These are phyloP conservation scores for Naganishia vaughanmartiniae DNA, from an alignment of 768 basidiomycete species.

Conservation along the genomic window DNA sequence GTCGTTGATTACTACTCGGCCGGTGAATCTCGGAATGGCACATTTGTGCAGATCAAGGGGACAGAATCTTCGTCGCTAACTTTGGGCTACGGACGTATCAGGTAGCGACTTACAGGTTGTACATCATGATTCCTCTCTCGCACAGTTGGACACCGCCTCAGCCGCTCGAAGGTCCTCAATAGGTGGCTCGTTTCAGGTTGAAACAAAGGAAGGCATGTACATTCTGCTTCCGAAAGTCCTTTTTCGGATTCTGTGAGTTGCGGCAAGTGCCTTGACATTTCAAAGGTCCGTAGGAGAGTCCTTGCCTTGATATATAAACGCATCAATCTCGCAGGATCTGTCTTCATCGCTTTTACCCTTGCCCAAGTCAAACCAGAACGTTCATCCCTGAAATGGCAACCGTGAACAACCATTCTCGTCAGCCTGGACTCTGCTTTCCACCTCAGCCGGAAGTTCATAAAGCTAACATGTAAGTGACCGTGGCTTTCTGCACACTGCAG, in stretches of 20 bases:
- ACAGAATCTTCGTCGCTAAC: background rate
- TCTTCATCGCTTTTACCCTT: background rate
- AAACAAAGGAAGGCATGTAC: conserved; percentile 6
- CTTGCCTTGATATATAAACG: background rate
- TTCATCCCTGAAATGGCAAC: background rate
- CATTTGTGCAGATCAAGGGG: background rate
- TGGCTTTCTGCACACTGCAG: background rate
- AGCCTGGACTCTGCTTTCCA: background rate
- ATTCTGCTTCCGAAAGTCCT: background rate
- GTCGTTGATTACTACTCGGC: background rate
- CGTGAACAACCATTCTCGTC: background rate
- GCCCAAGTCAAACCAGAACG: background rate
- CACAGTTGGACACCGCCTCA: background rate
- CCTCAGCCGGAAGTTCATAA: background rate
- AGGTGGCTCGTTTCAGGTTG: conserved; percentile 4
- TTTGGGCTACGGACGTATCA: background rate
- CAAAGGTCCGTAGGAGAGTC: background rate
- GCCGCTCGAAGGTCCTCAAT: background rate
- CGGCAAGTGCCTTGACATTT: background rate
- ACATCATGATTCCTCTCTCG: background rate
- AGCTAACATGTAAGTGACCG: background rate
- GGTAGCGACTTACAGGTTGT: background rate
- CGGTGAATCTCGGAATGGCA: background rate
- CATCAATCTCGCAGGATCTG: no score
- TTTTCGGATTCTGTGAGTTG: background rate